These are phyloP conservation scores for Geotrichum restrictum DNA, from an alignment of 1,139 yeast species.

Conservation along the genomic window DNA sequence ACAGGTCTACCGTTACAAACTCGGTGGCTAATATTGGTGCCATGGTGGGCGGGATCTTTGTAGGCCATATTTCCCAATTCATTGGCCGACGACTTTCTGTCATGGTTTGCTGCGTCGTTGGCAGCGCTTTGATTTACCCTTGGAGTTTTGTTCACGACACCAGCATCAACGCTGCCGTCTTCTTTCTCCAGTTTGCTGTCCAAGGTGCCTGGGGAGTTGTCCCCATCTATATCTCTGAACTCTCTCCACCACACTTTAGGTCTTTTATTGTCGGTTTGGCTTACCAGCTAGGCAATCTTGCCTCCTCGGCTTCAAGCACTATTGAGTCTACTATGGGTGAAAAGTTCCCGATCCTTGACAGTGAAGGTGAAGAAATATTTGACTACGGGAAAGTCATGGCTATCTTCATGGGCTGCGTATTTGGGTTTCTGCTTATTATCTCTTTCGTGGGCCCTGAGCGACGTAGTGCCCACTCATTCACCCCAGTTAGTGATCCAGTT, in stretches of 20 bases:
- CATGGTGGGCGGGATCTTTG: conserved; percentile 56
- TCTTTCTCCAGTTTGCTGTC: conserved; percentile 73
- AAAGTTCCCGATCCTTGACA: conserved; percentile 50
- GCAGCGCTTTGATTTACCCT: conserved; percentile 66
- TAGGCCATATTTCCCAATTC: conserved; percentile 60
- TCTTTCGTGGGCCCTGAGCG: conserved; percentile 73
- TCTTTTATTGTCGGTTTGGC: conserved; percentile 70
- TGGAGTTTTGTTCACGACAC: conserved; percentile 59
- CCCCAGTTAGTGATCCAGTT: neutral
- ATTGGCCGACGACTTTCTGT: conserved; percentile 59
- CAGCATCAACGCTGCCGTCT: conserved; percentile 72
- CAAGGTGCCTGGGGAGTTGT: conserved; percentile 90
- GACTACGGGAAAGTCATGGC: conserved; percentile 72
- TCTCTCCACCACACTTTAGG: conserved; percentile 73
- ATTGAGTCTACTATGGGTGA: conserved; percentile 75
- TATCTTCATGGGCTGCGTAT: conserved; percentile 78
- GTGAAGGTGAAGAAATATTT: conserved; percentile 35
- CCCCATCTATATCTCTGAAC: conserved; percentile 72
- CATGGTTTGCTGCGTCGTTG: conserved; percentile 57
- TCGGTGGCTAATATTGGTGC: conserved; percentile 71
- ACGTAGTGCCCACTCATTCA: conserved; percentile 40
- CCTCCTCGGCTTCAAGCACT: conserved; percentile 78
- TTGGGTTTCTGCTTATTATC: conserved; percentile 56
- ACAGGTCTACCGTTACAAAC: conserved; percentile 62
- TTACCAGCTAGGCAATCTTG: conserved; percentile 80